A percentile compares a stretch with the other conserved stretches of the same genome.
Conservation (phyloP, 495 filamentous ascomycete genomes). For the Pseudotulostoma volvatum region DNA sequence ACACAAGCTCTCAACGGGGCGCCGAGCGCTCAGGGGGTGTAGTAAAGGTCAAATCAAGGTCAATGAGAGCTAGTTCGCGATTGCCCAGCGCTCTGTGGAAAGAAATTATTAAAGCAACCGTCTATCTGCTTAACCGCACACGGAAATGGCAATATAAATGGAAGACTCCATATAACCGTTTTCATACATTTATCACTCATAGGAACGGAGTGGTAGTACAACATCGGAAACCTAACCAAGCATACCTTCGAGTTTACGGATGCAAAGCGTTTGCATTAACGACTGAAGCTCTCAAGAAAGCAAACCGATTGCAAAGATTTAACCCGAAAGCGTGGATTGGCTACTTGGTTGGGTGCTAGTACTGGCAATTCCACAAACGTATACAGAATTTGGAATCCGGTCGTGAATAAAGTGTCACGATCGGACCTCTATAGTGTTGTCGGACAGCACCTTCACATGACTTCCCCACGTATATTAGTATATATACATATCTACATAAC, state of each 20-base stretch:
- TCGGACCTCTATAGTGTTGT: no score
- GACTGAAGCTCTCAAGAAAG: conserved; percentile 4
- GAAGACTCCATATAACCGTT: conserved; percentile 3
- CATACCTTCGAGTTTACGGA: conserved; percentile 1
- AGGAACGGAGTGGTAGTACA: not conserved
- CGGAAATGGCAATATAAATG: not conserved
- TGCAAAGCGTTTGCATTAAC: conserved; percentile 9
- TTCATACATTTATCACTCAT: not conserved
- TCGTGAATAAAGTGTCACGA: not conserved
- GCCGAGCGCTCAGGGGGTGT: conserved; percentile 1
- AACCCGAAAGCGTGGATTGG: conserved; percentile 14
- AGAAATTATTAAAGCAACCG: not conserved
- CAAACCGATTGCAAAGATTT: conserved; percentile 6
- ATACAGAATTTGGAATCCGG: conserved; percentile 14
- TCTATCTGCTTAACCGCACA: conserved; percentile 2
- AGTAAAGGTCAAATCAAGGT: conserved; percentile 1
- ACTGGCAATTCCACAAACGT: conserved; percentile 16
- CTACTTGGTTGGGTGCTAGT: conserved; percentile 16
- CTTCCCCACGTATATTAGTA: no score
- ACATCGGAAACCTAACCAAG: conserved; percentile 5
- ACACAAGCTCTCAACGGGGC: conserved; percentile 1
- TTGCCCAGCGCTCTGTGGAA: not conserved
- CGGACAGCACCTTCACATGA: no score
- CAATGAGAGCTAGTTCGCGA: not conserved
- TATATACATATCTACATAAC: no score